Evolutionary conservation across 1,284 basidiomycete species (phyloP).

Genomic region (Marasmius sp.): DNA sequence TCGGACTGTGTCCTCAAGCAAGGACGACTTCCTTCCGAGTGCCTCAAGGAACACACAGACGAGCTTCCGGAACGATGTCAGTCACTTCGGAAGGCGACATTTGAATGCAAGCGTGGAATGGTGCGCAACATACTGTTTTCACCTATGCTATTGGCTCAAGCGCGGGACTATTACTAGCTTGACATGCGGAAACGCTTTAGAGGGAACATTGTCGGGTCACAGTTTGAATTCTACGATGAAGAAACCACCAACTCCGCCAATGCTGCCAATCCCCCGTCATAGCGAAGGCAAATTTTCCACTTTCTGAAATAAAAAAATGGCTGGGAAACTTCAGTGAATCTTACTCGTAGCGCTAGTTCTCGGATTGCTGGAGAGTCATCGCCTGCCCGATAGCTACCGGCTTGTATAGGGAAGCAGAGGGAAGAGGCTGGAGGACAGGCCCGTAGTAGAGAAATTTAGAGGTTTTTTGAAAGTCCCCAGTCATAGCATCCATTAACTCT

Average conservation of each 20-base stretch:
- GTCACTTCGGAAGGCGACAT: slow-evolving; percentile 73
- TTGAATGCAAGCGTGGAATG: slow-evolving; percentile 88
- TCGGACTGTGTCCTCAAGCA: slow-evolving; percentile 84
- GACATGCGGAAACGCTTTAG: slow-evolving; percentile 84
- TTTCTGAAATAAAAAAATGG: not conserved
- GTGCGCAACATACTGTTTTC: slow-evolving; percentile 45
- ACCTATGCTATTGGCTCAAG: not conserved
- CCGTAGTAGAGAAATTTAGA: too few species aligned
- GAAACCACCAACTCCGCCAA: slow-evolving; percentile 1
- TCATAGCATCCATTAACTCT: too few species aligned
- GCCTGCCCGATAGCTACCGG: too few species aligned
- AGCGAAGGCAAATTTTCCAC: not conserved
- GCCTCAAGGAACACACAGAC: slow-evolving; percentile 68
- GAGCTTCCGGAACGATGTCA: slow-evolving; percentile 79
- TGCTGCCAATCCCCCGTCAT: not conserved
- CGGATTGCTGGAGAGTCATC: too few species aligned
- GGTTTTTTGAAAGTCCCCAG: too few species aligned
- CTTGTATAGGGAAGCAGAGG: too few species aligned
- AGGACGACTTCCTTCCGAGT: slow-evolving; percentile 72
- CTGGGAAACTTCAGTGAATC: too few species aligned
- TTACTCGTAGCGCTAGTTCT: too few species aligned
- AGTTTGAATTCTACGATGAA: slow-evolving; percentile 40
- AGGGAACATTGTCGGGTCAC: slow-evolving; percentile 66
- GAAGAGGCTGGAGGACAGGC: too few species aligned
- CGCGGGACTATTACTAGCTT: slow-evolving; percentile 43